Evolutionary conservation across 1,139 yeast species (phyloP).

Genomic region (Kodamaea sp.): DNA sequence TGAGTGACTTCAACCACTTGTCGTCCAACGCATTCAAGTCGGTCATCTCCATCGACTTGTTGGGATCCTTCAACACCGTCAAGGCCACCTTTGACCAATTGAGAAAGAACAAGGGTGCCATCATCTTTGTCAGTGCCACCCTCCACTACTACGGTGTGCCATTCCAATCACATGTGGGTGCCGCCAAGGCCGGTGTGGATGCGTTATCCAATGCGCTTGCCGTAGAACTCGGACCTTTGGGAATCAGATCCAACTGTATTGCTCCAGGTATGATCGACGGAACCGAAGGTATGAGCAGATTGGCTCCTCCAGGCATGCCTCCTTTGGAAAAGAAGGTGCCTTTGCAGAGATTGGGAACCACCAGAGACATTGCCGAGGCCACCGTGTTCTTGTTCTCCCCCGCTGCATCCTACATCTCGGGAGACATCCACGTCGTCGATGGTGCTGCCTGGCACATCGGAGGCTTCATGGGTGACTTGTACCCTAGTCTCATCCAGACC

Average conservation of each 20-base stretch:
- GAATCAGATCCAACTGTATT: conserved; percentile 75
- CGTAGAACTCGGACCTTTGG: conserved; percentile 86
- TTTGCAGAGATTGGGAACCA: conserved; percentile 71
- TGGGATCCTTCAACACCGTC: conserved; percentile 85
- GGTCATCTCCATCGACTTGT: conserved; percentile 78
- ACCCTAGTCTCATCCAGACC: conserved; percentile 33
- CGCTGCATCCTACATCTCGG: conserved; percentile 77
- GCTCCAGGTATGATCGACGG: conserved; percentile 87
- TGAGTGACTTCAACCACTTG: conserved; percentile 74
- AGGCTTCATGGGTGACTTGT: conserved; percentile 33
- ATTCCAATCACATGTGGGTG: conserved; percentile 82
- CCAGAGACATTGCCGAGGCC: conserved; percentile 83
- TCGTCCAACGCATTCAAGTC: conserved; percentile 85
- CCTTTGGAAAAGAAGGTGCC: conserved; percentile 57
- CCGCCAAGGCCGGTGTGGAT: conserved; percentile 94
- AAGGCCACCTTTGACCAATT: conserved; percentile 76
- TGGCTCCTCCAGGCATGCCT: conserved; percentile 40
- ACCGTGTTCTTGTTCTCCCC: conserved; percentile 83
- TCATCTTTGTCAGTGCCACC: conserved; percentile 84
- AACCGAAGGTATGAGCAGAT: conserved; percentile 77
- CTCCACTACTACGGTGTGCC: conserved; percentile 87
- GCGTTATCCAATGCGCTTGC: conserved; percentile 81
- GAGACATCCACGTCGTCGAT: conserved; percentile 80
- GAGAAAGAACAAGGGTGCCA: conserved; percentile 62
- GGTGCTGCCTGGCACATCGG: conserved; percentile 92